Evolutionary conservation across 164 flowering plant species (phyloP), one percentile per base, ranked within the genome.

Genomic region (Sedum album): DNA sequence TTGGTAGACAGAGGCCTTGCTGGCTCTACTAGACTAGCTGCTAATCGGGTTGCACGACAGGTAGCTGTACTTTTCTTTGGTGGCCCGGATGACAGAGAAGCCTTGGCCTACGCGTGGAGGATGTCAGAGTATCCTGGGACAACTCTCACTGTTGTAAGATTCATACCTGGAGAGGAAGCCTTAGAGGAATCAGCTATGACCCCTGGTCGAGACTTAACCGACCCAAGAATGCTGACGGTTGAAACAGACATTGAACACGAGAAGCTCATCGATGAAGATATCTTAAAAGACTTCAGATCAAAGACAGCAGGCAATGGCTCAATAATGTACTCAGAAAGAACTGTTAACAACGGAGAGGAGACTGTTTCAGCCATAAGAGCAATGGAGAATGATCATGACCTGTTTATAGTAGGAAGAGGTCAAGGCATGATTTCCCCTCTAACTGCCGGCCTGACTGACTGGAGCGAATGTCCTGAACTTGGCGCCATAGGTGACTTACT

Each of bases 321-420:
- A 11, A 33, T 65, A 30, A 21, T 65, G 7, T 65, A 65, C 48
- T 21, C 67, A 0, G 48, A 65, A 7, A 65, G 46, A 31, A 18
- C 30, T 21, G 67, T 65, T 17, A 65, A 65, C 67, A 65, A 65
- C 31, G 67, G 48, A 31, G 67, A 65, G 67, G 67, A 65, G 42
- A 65, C 67, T 3, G 67, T 65, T 10, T 36, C 67, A 15, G 67
- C 67, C 23, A 35, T 64, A 23, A 33, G 66, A 11, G 39, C 44
- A n/a, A 35, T 65, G 67, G 67, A 65, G 18, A 41, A 36, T 10
- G 46, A 20, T 1, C 67, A 65, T 31, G 67, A 65, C 48, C 21
- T 65, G 67, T 65, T 65, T 23, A 65, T 65, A 65, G 67, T 65
- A 35, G 67, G 67, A 4, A 65, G 67, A 33, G 67, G 67, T 13